Conservation (phyloP, 495 filamentous ascomycete species). For the Penicillium arizonense region DNA sequence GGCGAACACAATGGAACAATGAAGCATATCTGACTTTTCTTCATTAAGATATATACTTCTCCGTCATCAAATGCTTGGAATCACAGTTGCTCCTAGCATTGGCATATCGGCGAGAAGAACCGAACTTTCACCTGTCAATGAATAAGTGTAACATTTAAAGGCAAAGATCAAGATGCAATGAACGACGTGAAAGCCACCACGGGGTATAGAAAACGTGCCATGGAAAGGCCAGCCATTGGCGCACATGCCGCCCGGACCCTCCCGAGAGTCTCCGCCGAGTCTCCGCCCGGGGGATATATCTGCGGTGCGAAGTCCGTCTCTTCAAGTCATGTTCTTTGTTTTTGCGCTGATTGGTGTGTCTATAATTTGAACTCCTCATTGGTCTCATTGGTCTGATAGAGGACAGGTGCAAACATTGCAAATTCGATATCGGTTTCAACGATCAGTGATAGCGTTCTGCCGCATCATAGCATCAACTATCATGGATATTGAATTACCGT, state of each 20-base stretch:
- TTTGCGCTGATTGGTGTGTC: not conserved
- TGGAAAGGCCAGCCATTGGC: slow-evolving; percentile 2
- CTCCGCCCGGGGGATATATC: not conserved
- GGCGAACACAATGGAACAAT: no score
- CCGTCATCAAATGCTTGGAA: not conserved
- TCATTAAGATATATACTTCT: not conserved
- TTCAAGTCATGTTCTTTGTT: not conserved
- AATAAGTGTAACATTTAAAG: not conserved
- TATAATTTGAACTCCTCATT: no score
- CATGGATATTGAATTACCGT: slow-evolving; percentile 17
- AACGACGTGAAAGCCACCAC: slow-evolving; percentile 3
- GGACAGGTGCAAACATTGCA: no score
- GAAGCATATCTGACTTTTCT: no score
- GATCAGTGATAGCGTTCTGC: no score
- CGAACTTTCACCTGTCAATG: no score
- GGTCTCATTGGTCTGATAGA: no score
- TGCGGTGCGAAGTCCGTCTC: slow-evolving; percentile 23
- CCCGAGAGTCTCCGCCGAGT: not conserved
- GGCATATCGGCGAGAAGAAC: no score
- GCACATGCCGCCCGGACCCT: not conserved
- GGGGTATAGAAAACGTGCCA: not conserved
- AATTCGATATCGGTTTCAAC: no score
- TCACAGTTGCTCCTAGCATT: no score
- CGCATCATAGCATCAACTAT: not conserved
- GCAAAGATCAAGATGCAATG: slow-evolving; percentile 3